A percentile compares a stretch with the other conserved stretches of the same genome.
Evolutionary conservation across 2,329 filamentous ascomycete species (phyloP).

Genomic region (Ceratocystis huliohia): DNA sequence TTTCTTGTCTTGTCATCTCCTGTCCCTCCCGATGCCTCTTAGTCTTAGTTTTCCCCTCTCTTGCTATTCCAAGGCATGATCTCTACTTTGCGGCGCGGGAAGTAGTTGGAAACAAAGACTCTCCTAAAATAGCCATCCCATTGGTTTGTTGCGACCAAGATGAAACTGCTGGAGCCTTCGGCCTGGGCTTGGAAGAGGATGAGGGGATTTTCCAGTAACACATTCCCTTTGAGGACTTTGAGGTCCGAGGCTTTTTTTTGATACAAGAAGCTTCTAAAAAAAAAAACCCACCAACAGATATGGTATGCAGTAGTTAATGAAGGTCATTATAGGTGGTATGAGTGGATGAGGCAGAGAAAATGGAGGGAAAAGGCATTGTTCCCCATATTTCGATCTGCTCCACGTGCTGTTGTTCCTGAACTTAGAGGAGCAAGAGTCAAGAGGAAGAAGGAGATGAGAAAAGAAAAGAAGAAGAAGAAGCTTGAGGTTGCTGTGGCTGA

Average conservation of each 20-base stretch:
- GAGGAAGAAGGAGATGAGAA: background rate
- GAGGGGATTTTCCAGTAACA: background rate
- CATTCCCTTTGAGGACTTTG: background rate
- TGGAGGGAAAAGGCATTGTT: background rate
- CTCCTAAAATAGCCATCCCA: conserved; percentile 2
- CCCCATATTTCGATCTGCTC: background rate
- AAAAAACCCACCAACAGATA: background rate
- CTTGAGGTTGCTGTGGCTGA: background rate
- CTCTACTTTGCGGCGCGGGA: background rate
- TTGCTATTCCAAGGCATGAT: background rate
- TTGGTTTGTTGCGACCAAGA: conserved; percentile 5
- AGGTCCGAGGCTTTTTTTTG: background rate
- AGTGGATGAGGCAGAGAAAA: background rate
- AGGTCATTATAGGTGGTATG: background rate
- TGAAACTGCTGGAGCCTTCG: conserved; percentile 1
- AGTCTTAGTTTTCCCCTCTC: background rate
- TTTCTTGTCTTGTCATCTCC: background rate
- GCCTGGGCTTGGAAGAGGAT: background rate
- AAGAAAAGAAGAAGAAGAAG: background rate
- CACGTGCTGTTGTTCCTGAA: background rate
- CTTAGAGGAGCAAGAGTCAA: background rate
- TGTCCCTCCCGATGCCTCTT: background rate
- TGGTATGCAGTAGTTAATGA: too few species aligned
- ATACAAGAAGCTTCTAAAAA: background rate
- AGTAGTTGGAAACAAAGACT: background rate